Base-by-base conservation (phyloP, 768 basidiomycete species). In the Mycena metata region DNA sequence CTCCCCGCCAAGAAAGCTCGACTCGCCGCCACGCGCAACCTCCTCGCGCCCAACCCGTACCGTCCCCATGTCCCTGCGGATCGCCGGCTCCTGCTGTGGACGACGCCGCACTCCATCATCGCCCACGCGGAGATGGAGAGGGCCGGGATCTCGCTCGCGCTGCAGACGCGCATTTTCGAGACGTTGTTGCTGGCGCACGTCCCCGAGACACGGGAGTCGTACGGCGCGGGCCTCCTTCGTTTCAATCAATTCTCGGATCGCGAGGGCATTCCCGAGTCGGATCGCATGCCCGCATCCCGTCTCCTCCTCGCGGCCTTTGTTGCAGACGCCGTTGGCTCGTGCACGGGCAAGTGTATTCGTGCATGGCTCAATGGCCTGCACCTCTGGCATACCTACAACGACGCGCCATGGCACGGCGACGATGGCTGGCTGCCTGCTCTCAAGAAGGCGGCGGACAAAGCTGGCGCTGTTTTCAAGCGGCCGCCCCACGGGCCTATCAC, bases 131-230 rank as follows among this genome's bases (percentile, higher is more conserved):
- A n/a, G 2, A 13, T 49, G 33, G 33, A 17, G n/a, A 21, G 47
- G 2, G 30, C 23, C 2, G 43, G n/a, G n/a, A 7, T 60, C 21
- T 10, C 45, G 1, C 46, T 36, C 11, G 16, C 12, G 0, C 12
- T 60, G 15, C 45, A 60, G 33, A 12, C n/a, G 0, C 45, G 33
- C 3, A 36, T 60, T 13, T 60, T 35, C 33, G 58, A 60, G 21
- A 35, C 7, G 1, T 15, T 60, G 26, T 33, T 60, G 1, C 13
- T 2, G 10, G 33, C 58, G 5, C 30, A 47, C 19, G 45, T 46
- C 1, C 19, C 45, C 10, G 57, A 60, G 17, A 77, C 78, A 7
- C 41, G 42, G 6, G 60, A 49, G 15, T 64, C 74, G 0, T 79
- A 79, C 45, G 58, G 45, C 11, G 45, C 58, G 0, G 58, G 58